These are phyloP conservation scores for Solanum chacoense DNA, from an alignment of 305 asterid species.

Conservation along the genomic window DNA sequence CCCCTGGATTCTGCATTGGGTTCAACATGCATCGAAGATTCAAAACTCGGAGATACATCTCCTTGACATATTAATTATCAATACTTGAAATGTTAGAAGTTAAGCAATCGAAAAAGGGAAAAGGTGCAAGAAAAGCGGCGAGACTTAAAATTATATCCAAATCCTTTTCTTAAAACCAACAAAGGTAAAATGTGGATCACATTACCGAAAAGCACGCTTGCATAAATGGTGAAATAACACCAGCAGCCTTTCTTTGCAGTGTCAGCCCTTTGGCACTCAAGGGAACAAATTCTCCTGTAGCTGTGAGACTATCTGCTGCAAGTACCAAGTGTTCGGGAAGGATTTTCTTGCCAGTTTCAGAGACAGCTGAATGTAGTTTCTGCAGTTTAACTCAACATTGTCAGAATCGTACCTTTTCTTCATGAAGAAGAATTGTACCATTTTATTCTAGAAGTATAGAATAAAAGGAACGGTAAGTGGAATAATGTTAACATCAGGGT, in stretches of 20 bases:
- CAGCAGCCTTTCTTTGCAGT: slow-evolving; percentile 56
- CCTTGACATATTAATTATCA: background rate
- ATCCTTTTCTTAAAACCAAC: background rate
- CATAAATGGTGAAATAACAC: slow-evolving; percentile 50
- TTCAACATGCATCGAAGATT: background rate
- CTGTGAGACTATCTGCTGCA: slow-evolving; percentile 66
- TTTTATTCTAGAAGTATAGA: background rate
- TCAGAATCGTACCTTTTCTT: background rate
- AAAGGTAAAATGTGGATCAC: slow-evolving; percentile 1
- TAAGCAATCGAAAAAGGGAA: slow-evolving; percentile 27
- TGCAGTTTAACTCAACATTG: slow-evolving; percentile 22
- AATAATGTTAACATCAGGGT: background rate
- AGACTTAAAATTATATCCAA: background rate
- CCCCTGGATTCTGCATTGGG: slow-evolving; percentile 26
- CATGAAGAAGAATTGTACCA: background rate
- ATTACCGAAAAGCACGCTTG: slow-evolving; percentile 75
- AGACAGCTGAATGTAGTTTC: slow-evolving; percentile 62
- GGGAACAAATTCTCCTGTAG: slow-evolving; percentile 71
- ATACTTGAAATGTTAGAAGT: background rate
- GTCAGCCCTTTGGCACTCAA: slow-evolving; percentile 66
- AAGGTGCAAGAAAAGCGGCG: slow-evolving; percentile 14
- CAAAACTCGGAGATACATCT: background rate
- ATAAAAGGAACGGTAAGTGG: background rate
- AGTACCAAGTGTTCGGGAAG: slow-evolving; percentile 71
- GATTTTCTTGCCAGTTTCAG: slow-evolving; percentile 64